These are phyloP conservation scores for Agrostemma githago DNA, from an alignment of 148 eudicot genomes.

Conservation along the genomic window DNA sequence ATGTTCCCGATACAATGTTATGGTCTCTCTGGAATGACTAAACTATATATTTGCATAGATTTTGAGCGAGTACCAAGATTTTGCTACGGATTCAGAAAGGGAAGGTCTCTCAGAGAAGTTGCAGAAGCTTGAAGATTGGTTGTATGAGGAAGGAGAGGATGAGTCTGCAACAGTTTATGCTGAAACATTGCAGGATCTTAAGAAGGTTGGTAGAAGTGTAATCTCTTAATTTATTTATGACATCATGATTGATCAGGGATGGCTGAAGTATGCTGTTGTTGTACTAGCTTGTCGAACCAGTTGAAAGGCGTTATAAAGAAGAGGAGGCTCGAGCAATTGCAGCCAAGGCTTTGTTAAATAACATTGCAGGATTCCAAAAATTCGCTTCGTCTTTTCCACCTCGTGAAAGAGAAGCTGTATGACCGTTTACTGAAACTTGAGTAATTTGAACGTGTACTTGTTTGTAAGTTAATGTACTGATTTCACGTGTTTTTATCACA, in stretches of 20 bases:
- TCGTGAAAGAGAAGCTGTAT: slow-evolving; percentile 59
- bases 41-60: slow-evolving; percentile 50
- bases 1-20: not conserved
- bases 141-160: slow-evolving; percentile 92
- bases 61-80: slow-evolving; percentile 57
- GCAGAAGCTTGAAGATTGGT: slow-evolving; percentile 90
- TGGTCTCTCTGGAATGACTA: slow-evolving; percentile 6
- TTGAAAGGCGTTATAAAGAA: slow-evolving; percentile 69
- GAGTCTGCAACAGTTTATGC: slow-evolving; percentile 69
- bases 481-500: not conserved
- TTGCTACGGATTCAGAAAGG: slow-evolving; percentile 61
- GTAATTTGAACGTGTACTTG: not conserved
- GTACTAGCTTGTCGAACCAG: slow-evolving; percentile 65
- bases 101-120: slow-evolving; percentile 53
- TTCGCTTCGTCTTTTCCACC: slow-evolving; percentile 45
- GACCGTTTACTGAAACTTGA: slow-evolving; percentile 6
- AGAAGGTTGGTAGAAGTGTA: slow-evolving; percentile 41
- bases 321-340: slow-evolving; percentile 64
- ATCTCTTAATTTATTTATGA: not conserved
- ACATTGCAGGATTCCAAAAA: slow-evolving; percentile 39
- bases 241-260: not conserved
- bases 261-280: slow-evolving; percentile 14
- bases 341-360: slow-evolving; percentile 36
- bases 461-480: not conserved
- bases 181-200: slow-evolving; percentile 54